Evolutionary conservation across 1,284 basidiomycete genomes (phyloP), one percentile per base, ranked within the genome.

Genomic region (Somion occarium): DNA sequence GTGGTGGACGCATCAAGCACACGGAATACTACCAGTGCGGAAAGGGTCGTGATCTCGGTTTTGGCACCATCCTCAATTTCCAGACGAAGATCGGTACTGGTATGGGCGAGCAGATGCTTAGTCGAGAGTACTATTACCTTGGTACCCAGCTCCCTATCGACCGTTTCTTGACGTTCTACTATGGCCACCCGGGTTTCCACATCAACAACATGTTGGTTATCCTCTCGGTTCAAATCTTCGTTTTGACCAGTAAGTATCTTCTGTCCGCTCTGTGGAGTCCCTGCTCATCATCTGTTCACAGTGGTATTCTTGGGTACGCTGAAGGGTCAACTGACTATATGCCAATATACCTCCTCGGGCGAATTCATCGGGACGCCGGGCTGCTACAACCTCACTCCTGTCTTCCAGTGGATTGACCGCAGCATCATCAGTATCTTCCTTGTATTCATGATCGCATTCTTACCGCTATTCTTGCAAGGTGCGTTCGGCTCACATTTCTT

Each of bases 151-250:
- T 99, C 44, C 95, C 96, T 38, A 86, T 98, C 68, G 97, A 99
- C 68, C 88, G 97, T 48, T 99, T 99, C 88, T 75, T 99, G 66
- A 98, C 96, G 49, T 99, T 98, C 81, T 99, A 99, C 78, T 99
- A 99, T 68, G 96, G 93, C 47, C 96, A 99, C 73, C 96, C 97
- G 47, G 97, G 96, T 58, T 99, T 99, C 88, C 95, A 98, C 69
- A 95, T 99, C 75, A 98, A 99, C 80, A 99, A 99, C 71, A 98
- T 98, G 79, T 79, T 99, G 64, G 89, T 98, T 68, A 97, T 98
- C 63, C 71, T 94, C 60, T 93, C 94, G 47, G 91, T 98, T 42
- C 94, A 97, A 70, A 73, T 94, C 52, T 96, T 98, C 79, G 81
- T 97, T 65, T 71, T 93, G 39, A 88, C 87, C 12, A 78, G 88